Conservation (phyloP, 2,329 filamentous ascomycete species). For the Exophiala dermatitidis region DNA sequence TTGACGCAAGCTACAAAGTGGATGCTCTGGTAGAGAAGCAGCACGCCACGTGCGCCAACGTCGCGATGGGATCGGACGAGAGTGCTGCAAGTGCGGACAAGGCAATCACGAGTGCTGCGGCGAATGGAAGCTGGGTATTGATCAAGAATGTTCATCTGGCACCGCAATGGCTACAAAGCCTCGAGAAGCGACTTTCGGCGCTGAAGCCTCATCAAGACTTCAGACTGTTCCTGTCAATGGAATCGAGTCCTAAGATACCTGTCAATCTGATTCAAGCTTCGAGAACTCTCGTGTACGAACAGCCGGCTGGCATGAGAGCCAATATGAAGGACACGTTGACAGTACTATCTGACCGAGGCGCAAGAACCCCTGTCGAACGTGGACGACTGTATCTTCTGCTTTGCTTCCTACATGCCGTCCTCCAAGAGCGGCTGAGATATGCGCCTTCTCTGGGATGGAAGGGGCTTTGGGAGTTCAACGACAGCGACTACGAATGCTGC, state of each 20-base stretch:
- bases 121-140: slow-evolving; percentile 88
- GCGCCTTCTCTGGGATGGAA: slow-evolving; percentile 94
- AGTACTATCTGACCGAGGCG: slow-evolving; percentile 66
- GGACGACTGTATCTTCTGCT: slow-evolving; percentile 82
- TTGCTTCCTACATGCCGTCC: slow-evolving; percentile 89
- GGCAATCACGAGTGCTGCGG: slow-evolving; percentile 84
- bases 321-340: slow-evolving; percentile 98
- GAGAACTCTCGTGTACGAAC: slow-evolving; percentile 93
- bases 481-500: slow-evolving; percentile 98
- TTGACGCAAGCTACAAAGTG: slow-evolving; percentile 98
- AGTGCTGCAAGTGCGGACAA: slow-evolving; percentile 88
- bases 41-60: slow-evolving; percentile 80
- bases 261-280: slow-evolving; percentile 92
- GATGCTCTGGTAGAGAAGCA: slow-evolving; percentile 84
- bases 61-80: slow-evolving; percentile 98
- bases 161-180: slow-evolving; percentile 89
- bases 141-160: slow-evolving; percentile 98
- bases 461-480: slow-evolving; percentile 99
- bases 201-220: slow-evolving; percentile 92
- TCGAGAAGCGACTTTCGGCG: slow-evolving; percentile 93
- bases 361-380: slow-evolving; percentile 82
- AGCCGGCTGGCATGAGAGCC: slow-evolving; percentile 88
- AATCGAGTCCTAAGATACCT: slow-evolving; percentile 91
- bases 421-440: slow-evolving; percentile 90
- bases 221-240: slow-evolving; percentile 95